Conservation (phyloP, 805 yeast species). For the Pachysolen tannophilus region DNA sequence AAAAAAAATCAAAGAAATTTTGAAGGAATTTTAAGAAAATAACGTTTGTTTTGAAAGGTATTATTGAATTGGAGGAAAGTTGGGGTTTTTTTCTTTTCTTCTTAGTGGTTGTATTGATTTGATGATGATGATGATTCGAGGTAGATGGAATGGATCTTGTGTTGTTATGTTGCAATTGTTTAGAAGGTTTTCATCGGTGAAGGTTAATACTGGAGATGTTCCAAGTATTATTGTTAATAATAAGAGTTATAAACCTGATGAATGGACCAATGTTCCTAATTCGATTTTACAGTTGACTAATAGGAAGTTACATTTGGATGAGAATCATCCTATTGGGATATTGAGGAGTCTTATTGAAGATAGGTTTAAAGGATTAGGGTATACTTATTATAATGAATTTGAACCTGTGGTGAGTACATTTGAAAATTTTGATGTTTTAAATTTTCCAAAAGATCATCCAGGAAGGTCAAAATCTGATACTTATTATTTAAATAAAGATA, state of each 20-base stretch:
- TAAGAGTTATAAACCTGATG: slow-evolving; percentile 50
- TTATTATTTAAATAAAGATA: slow-evolving; percentile 70
- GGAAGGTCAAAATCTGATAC: slow-evolving; percentile 92
- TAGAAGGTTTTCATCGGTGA: no score
- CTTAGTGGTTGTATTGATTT: no score
- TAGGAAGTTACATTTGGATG: slow-evolving; percentile 64
- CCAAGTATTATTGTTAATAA: slow-evolving; percentile 48
- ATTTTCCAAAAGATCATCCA: slow-evolving; percentile 87
- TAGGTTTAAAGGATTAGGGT: slow-evolving; percentile 57
- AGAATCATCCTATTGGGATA: slow-evolving; percentile 86
- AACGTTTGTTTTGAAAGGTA: not conserved
- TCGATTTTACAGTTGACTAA: slow-evolving; percentile 61
- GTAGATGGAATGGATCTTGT: no score
- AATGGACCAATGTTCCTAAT: slow-evolving; percentile 80
- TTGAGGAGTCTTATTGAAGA: slow-evolving; percentile 65
- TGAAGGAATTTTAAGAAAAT: not conserved
- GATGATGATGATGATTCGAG: no score
- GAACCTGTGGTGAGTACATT: slow-evolving; percentile 73
- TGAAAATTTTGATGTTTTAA: slow-evolving; percentile 87
- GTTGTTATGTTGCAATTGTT: no score
- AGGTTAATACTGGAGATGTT: no score
- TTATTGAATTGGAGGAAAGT: not conserved
- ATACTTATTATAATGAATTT: slow-evolving; percentile 73
- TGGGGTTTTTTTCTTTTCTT: no score
- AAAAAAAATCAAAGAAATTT: not conserved